phyloP scores from a whole-genome alignment of 495 filamentous ascomycete genomes.

The Pseudomonodictys pantanalensis region DNA sequence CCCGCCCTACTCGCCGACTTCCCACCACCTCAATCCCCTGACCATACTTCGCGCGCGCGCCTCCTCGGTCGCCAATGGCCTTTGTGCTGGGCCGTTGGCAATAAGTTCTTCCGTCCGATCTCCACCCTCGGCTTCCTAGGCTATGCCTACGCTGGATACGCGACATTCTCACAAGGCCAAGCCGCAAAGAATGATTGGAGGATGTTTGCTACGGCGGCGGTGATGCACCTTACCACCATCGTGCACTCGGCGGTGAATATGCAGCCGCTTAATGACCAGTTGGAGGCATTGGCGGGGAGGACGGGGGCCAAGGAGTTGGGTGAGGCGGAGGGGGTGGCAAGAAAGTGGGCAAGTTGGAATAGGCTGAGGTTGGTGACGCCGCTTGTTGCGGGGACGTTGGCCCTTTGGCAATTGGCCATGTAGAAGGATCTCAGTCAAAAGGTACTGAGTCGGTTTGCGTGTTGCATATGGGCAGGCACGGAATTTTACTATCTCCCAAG shows the following conservation, averaged over 20 bases:
- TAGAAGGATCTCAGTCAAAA: not conserved
- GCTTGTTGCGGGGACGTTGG: conserved; percentile 44
- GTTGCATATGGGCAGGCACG: not conserved
- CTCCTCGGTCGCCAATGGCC: conserved; percentile 51
- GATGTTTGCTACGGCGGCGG: conserved; percentile 41
- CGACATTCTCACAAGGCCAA: conserved; percentile 21
- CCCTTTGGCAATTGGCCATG: conserved; percentile 36
- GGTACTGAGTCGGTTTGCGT: not conserved
- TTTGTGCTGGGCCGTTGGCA: conserved; percentile 48
- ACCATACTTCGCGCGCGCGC: conserved; percentile 42
- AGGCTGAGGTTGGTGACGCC: conserved; percentile 37
- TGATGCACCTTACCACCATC: conserved; percentile 47
- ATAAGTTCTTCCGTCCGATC: conserved; percentile 51
- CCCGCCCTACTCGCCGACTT: conserved; percentile 49
- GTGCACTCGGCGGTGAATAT: conserved; percentile 50
- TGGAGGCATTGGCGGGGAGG: conserved; percentile 40
- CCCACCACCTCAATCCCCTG: conserved; percentile 42
- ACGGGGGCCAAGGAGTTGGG: conserved; percentile 20
- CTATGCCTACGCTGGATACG: conserved; percentile 45
- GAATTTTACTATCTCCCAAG: not conserved
- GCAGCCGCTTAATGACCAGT: conserved; percentile 51
- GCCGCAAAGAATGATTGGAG: conserved; percentile 39
- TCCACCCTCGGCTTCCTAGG: conserved; percentile 48
- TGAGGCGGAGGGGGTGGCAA: conserved; percentile 18
- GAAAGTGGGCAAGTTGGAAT: conserved; percentile 30